These are phyloP conservation scores for Scedosporium dehoogii DNA, from an alignment of 2,329 filamentous ascomycete species.

Conservation along the genomic window DNA sequence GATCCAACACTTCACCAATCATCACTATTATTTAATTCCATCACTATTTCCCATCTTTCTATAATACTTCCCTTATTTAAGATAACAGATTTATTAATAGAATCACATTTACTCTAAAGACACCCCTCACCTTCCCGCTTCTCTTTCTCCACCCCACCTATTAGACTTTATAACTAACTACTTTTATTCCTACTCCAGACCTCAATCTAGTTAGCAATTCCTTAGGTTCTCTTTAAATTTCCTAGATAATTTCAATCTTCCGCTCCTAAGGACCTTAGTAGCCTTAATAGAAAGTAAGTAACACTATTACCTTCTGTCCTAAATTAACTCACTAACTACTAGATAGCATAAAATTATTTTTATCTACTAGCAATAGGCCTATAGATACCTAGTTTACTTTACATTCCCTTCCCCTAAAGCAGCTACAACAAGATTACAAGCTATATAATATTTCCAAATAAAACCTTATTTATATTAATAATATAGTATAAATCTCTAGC, in stretches of 20 bases:
- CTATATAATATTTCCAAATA: no score
- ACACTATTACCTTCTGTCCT: neutral
- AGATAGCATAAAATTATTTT: neutral
- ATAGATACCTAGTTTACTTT: no score
- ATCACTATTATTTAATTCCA: no score
- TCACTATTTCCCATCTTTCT: no score
- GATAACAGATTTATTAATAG: no score
- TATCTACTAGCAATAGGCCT: neutral
- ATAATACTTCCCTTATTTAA: no score
- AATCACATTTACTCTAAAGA: no score
- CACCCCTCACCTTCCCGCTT: neutral
- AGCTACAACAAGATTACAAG: no score
- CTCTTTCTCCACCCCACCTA: neutral
- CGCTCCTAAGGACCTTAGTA: neutral
- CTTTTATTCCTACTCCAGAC: neutral
- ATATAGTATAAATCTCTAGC: no score
- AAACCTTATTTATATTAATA: no score
- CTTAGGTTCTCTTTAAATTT: neutral
- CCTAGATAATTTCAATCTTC: neutral
- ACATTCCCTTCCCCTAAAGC: no score
- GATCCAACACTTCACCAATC: neutral
- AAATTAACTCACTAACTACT: neutral
- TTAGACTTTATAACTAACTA: neutral
- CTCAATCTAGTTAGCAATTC: neutral
- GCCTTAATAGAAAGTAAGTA: neutral